Conservation (phyloP, 306 rosid genomes). For the Cicer pinnatifidum region DNA sequence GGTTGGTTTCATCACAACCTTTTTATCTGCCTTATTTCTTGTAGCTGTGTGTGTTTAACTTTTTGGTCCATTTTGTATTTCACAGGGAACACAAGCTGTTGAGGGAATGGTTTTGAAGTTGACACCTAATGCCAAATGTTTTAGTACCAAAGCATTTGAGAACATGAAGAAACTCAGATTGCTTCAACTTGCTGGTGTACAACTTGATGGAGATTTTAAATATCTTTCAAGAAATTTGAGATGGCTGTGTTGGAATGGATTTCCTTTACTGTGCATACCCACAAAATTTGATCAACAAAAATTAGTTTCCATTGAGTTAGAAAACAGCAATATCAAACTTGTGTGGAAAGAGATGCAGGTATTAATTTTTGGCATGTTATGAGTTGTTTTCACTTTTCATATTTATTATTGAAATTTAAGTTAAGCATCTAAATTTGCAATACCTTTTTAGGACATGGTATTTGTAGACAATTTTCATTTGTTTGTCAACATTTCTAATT, state of each 20-base stretch:
- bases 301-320: conserved; percentile 40
- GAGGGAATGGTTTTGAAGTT: conserved; percentile 45
- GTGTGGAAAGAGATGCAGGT: conserved; percentile 43
- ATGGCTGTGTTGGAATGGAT: conserved; percentile 45
- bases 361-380: not conserved
- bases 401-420: not conserved
- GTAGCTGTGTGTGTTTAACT: not conserved
- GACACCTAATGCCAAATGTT: not conserved
- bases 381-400: not conserved
- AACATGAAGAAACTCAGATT: conserved; percentile 46
- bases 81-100: conserved; percentile 40
- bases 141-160: conserved; percentile 32
- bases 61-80: not conserved
- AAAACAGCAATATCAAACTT: not conserved
- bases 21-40: not conserved
- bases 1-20: not conserved
- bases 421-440: not conserved
- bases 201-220: conserved; percentile 45
- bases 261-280: conserved; percentile 31
- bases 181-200: conserved; percentile 34
- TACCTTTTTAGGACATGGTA: not conserved
- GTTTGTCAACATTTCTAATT: not conserved
- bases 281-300: conserved; percentile 7
- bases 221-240: conserved; percentile 32
- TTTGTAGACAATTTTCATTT: not conserved